These are phyloP conservation scores for Aspergillus sp. DNA, from an alignment of 2,329 filamentous ascomycete species.

Conservation along the genomic window DNA sequence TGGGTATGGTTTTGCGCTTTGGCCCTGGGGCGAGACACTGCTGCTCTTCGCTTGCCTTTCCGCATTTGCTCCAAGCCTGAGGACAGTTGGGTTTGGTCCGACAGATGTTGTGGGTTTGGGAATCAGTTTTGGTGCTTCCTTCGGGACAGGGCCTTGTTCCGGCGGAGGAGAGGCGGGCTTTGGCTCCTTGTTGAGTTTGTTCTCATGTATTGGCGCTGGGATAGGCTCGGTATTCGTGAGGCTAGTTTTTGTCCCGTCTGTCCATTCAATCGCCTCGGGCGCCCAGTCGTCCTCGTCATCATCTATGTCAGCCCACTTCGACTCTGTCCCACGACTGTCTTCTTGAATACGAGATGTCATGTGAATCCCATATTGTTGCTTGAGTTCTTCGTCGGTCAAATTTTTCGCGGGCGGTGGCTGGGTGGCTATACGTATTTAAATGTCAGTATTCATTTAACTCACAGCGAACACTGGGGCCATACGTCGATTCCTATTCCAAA, in stretches of 20 bases:
- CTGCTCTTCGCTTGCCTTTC: slow-evolving; percentile 38
- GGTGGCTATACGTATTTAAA: slow-evolving; percentile 31
- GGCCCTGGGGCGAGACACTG: slow-evolving; percentile 39
- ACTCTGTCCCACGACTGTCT: slow-evolving; percentile 52
- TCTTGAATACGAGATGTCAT: slow-evolving; percentile 56
- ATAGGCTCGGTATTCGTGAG: slow-evolving; percentile 38
- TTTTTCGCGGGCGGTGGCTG: slow-evolving; percentile 52
- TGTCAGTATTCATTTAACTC: slow-evolving; percentile 9
- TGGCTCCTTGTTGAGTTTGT: slow-evolving; percentile 10
- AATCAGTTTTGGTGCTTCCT: slow-evolving; percentile 19
- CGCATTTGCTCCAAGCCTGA: slow-evolving; percentile 38
- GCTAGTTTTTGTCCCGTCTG: slow-evolving; percentile 58
- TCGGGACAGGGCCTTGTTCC: slow-evolving; percentile 14
- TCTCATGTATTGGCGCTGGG: slow-evolving; percentile 12
- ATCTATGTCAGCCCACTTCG: slow-evolving; percentile 62
- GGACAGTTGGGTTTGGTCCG: slow-evolving; percentile 41
- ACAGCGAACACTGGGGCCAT: slow-evolving; percentile 15
- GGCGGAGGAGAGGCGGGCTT: slow-evolving; percentile 14
- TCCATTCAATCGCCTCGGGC: slow-evolving; percentile 59
- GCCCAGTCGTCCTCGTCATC: slow-evolving; percentile 62
- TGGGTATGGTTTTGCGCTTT: slow-evolving; percentile 44
- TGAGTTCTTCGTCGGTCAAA: slow-evolving; percentile 58
- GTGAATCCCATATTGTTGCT: slow-evolving; percentile 60
- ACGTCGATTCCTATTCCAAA: slow-evolving; percentile 62
- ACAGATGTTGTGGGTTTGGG: slow-evolving; percentile 35